Conservation (phyloP, 2,329 filamentous ascomycete species). For the Plenodomus tracheiphilus region DNA sequence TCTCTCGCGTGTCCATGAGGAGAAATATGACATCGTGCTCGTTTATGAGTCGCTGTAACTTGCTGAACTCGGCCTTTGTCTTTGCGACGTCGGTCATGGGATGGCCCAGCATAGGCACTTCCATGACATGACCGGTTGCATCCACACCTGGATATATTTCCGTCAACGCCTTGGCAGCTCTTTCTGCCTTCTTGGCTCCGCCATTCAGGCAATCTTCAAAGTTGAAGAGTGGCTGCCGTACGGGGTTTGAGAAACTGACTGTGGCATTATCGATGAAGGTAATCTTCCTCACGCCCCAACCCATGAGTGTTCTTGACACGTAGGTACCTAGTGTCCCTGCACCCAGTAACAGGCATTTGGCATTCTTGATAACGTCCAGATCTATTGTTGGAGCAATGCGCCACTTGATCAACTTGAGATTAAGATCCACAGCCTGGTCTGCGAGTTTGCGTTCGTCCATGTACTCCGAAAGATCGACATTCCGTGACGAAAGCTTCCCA, state of each 20-base stretch:
- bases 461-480: conserved; percentile 84
- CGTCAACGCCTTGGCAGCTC: conserved; percentile 77
- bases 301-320: conserved; percentile 87
- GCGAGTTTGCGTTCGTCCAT: conserved; percentile 89
- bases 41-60: conserved; percentile 73
- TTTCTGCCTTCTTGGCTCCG: conserved; percentile 78
- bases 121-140: conserved; percentile 75
- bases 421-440: conserved; percentile 93
- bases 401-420: conserved; percentile 99
- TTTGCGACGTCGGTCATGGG: conserved; percentile 74
- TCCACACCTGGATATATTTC: conserved; percentile 92
- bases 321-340: conserved; percentile 94
- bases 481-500: conserved; percentile 76
- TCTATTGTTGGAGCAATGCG: conserved; percentile 86
- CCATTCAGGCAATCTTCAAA: conserved; percentile 88
- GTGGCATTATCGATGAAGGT: conserved; percentile 93
- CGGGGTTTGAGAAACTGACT: conserved; percentile 95
- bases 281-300: conserved; percentile 93
- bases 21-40: conserved; percentile 91
- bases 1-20: conserved; percentile 96
- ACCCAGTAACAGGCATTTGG: conserved; percentile 86
- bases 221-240: conserved; percentile 88
- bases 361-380: conserved; percentile 84
- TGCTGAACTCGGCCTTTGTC: conserved; percentile 74
- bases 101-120: conserved; percentile 95